Percentiles rank a stretch among this genome's conserved stretches.
These are phyloP conservation scores for Coemansia sp. DNA, from an alignment of 371 early-diverging fungal genomes.

Conservation along the genomic window DNA sequence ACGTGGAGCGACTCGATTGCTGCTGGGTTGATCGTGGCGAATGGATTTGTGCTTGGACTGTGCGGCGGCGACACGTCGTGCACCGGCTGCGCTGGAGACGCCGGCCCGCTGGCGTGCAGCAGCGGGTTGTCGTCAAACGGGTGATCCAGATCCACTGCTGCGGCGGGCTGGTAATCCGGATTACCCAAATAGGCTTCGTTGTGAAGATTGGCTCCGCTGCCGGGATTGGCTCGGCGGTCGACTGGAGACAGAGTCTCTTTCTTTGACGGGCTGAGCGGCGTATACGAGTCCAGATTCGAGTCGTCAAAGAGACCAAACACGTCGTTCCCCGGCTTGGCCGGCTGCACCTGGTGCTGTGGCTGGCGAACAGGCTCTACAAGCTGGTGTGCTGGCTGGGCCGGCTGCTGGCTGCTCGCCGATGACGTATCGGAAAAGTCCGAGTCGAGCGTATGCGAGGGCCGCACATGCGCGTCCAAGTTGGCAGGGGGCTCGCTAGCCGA, in stretches of 20 bases:
- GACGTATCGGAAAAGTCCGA: slow-evolving; percentile 24
- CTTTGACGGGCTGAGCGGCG: slow-evolving; percentile 31
- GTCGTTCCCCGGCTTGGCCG: slow-evolving; percentile 1
- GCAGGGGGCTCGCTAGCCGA: slow-evolving; percentile 2
- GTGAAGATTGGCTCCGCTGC: not conserved
- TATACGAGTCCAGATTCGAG: slow-evolving; percentile 15
- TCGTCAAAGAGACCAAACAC: slow-evolving; percentile 10
- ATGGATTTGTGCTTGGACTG: slow-evolving; percentile 8
- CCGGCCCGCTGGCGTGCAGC: slow-evolving; percentile 3
- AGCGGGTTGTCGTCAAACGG: slow-evolving; percentile 36
- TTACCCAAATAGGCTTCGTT: not conserved
- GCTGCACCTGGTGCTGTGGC: slow-evolving; percentile 10
- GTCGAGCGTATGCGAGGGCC: slow-evolving; percentile 6
- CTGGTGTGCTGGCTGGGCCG: not conserved
- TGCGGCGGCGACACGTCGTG: not conserved
- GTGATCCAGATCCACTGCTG: slow-evolving; percentile 18
- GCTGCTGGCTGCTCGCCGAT: not conserved
- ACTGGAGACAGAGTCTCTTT: not conserved
- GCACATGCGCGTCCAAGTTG: not conserved
- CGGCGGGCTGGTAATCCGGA: not conserved
- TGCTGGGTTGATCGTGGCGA: not conserved
- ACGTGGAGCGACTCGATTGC: not conserved
- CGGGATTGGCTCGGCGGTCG: too few relatives aligned
- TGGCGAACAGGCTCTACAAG: not conserved
- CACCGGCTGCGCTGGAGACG: not conserved